Percentiles rank a stretch among this genome's conserved stretches.
Conservation (phyloP, 1,284 basidiomycete species). For the Thelephora terrestris region DNA sequence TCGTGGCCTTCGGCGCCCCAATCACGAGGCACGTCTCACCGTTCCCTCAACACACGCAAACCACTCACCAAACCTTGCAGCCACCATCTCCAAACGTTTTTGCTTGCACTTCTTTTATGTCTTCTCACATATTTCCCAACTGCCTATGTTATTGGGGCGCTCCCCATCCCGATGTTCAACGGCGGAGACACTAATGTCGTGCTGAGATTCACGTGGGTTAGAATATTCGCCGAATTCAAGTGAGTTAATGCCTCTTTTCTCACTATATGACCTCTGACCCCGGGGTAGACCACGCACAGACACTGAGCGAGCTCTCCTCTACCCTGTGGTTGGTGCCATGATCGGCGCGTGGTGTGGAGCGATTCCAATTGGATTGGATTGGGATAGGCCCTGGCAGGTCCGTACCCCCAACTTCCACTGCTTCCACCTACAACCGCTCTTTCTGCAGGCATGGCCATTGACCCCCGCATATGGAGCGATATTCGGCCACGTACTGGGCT, state of each 20-base stretch:
- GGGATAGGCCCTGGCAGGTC: conserved; percentile 95
- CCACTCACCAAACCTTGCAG: conserved; percentile 19
- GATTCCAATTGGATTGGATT: conserved; percentile 82
- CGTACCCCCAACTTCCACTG: conserved; percentile 14
- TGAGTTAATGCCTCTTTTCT: conserved; percentile 30
- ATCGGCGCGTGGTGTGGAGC: conserved; percentile 73
- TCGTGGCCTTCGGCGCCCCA: conserved; percentile 73
- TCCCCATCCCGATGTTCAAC: conserved; percentile 25
- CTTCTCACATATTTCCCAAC: conserved; percentile 60
- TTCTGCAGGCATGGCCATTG: conserved; percentile 65
- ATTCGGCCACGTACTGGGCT: conserved; percentile 56
- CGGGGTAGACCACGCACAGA: conserved; percentile 46
- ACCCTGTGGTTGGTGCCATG: conserved; percentile 64
- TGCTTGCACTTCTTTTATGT: conserved; percentile 61
- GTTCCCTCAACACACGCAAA: conserved; percentile 3
- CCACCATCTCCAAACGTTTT: conserved; percentile 47
- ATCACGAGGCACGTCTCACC: conserved; percentile 37
- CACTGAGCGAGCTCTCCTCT: conserved; percentile 71
- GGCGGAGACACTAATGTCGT: conserved; percentile 20
- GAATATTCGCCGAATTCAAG: conserved; percentile 73
- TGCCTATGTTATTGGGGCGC: conserved; percentile 61
- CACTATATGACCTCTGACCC: background rate
- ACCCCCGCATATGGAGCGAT: conserved; percentile 62
- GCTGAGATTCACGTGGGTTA: conserved; percentile 53
- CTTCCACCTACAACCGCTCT: conserved; percentile 1